phyloP scores from a whole-genome alignment of 768 basidiomycete species.

The Melanogaster broomeanus region DNA sequence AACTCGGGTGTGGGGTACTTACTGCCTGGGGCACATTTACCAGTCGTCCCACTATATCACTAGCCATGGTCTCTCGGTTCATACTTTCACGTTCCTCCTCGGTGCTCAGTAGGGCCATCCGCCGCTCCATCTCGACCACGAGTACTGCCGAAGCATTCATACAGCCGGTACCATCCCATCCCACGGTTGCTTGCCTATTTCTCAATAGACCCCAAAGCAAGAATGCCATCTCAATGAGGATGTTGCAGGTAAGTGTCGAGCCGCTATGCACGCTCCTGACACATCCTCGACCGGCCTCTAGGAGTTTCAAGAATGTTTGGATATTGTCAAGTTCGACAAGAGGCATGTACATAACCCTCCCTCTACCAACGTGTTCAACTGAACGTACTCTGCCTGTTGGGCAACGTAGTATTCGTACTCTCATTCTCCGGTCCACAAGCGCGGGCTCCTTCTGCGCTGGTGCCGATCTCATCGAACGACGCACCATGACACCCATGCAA shows the following conservation, averaged over 20 bases:
- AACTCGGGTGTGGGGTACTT: too few relatives aligned
- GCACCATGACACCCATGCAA: conserved; percentile 75
- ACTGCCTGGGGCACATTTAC: too few relatives aligned
- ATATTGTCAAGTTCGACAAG: conserved; percentile 65
- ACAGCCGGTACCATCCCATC: conserved; percentile 51
- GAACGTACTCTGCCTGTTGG: neutral
- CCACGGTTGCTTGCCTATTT: conserved; percentile 72
- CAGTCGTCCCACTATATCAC: neutral
- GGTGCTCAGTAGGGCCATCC: conserved; percentile 1
- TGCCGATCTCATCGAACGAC: conserved; percentile 84
- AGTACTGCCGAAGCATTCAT: conserved; percentile 41
- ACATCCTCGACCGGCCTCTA: conserved; percentile 31
- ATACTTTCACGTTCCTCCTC: neutral
- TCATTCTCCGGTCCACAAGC: conserved; percentile 81
- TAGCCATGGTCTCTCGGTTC: conserved; percentile 5
- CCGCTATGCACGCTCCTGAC: neutral
- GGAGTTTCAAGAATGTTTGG: conserved; percentile 74
- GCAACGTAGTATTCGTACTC: conserved; percentile 62
- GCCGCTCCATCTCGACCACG: conserved; percentile 23
- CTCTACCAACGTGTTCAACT: neutral
- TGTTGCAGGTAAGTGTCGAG: conserved; percentile 58
- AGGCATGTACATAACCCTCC: conserved; percentile 41
- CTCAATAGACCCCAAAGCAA: conserved; percentile 81
- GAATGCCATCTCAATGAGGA: conserved; percentile 80
- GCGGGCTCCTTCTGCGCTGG: conserved; percentile 88